Evolutionary conservation across 768 basidiomycete genomes (phyloP), one percentile per base, ranked within the genome.

Genomic region (Mrakia gelida): DNA sequence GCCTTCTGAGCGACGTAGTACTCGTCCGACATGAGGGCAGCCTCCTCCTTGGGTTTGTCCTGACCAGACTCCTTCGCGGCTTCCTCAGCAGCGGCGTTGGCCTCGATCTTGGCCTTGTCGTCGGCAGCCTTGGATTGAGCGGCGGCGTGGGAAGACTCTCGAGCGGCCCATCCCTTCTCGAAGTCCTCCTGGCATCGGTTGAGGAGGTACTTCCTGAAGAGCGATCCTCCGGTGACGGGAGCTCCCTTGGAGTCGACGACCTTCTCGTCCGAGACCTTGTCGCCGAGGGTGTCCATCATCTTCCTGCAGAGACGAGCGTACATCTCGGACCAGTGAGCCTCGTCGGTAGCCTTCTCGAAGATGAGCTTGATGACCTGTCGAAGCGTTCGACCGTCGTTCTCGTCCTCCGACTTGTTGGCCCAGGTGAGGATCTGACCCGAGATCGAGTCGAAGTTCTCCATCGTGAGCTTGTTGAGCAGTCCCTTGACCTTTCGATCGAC

Each of bases 111-210:
- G 26, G 92, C 92, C 81, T 91, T 87, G 84, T 98, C 95, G 81
- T 94, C 91, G n/a, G 88, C 87, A 8, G 91, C 92, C 85, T 95
- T 96, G 41, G 88, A 87, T 10, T 90, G 91, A 28, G 95, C 95
- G 23, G 94, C 94, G 4, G 90, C 91, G 28, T 92, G 92, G 0
- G 95, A 90, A 11, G 91, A 87, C 83, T 95, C 94, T 85, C 95
- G 93, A 32, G 90, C 89, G 56, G 91, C 88, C 95, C 95, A 98
- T 9, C 95, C 95, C 79, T 91, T 90, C 87, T 98, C 96, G 84
- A 98, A 98, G 86, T 98, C 95, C 83, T 97, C 93, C 84, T 97
- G 95, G 86, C 96, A 98, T 63, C 95, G 90, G 83, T 96, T 96
- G 75, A 98, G 88, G 30, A 98, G 89, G 86, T 98, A 98, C 86